phyloP scores from a whole-genome alignment of 495 filamentous ascomycete species.

The Aspergillus steynii region DNA sequence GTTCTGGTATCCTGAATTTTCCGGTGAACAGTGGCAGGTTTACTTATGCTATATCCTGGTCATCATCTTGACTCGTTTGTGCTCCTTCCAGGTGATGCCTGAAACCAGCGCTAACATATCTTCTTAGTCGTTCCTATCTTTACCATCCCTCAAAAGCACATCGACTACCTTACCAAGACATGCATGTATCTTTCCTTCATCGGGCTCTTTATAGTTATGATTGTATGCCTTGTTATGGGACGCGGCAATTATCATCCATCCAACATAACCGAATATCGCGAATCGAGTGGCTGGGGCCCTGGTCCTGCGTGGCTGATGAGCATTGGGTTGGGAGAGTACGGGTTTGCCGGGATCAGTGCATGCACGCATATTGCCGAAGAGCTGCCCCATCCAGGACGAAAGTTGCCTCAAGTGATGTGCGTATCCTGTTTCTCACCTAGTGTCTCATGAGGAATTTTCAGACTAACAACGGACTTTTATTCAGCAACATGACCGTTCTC shows the following conservation, averaged over 20 bases:
- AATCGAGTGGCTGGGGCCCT: slow-evolving; percentile 24
- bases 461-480: neutral
- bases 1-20: slow-evolving; percentile 26
- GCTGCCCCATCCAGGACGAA: slow-evolving; percentile 24
- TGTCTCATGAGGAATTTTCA: neutral
- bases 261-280: slow-evolving; percentile 20
- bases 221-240: slow-evolving; percentile 21
- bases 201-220: slow-evolving; percentile 14
- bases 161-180: slow-evolving; percentile 21
- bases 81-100: neutral
- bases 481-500: slow-evolving; percentile 25
- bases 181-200: slow-evolving; percentile 23
- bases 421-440: slow-evolving; percentile 6
- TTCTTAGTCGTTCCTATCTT: slow-evolving; percentile 20
- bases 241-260: slow-evolving; percentile 17
- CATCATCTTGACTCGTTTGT: slow-evolving; percentile 16
- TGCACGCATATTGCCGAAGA: slow-evolving; percentile 31
- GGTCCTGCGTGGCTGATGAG: slow-evolving; percentile 29
- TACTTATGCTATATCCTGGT: slow-evolving; percentile 26
- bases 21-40: slow-evolving; percentile 24
- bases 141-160: slow-evolving; percentile 12
- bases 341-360: slow-evolving; percentile 14
- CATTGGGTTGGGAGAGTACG: slow-evolving; percentile 21
- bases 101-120: neutral
- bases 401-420: slow-evolving; percentile 27